Conservation (phyloP, 345 rosid species). For the Lagerstroemia speciosa region DNA sequence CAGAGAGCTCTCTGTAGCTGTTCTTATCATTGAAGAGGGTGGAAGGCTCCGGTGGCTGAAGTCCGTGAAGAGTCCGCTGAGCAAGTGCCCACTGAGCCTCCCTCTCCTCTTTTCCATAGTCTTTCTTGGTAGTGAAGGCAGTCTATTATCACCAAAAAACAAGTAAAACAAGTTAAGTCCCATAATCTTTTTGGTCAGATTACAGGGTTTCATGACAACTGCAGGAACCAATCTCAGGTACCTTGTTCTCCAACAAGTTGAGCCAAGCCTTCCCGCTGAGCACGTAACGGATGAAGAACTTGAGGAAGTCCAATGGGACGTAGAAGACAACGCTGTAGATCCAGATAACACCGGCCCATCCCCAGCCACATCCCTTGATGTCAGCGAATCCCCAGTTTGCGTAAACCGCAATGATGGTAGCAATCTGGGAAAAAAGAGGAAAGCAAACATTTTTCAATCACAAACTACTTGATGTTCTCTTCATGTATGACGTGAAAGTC, state of each 20-base stretch:
- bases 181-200: neutral
- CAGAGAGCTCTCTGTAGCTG: slow-evolving; percentile 27
- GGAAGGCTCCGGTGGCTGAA: slow-evolving; percentile 24
- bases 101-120: slow-evolving; percentile 30
- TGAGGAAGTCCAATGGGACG: slow-evolving; percentile 26
- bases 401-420: slow-evolving; percentile 40
- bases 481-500: neutral
- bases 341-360: slow-evolving; percentile 41
- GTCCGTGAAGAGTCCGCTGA: slow-evolving; percentile 32
- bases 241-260: slow-evolving; percentile 26
- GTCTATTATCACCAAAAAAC: slow-evolving; percentile 15
- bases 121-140: slow-evolving; percentile 38
- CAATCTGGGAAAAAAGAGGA: slow-evolving; percentile 17
- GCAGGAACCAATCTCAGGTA: slow-evolving; percentile 1
- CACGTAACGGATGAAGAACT: slow-evolving; percentile 25
- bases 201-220: neutral
- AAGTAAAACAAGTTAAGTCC: neutral
- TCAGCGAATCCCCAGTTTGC: slow-evolving; percentile 39
- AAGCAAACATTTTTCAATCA: neutral
- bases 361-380: slow-evolving; percentile 41
- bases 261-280: slow-evolving; percentile 30
- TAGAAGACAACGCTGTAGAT: slow-evolving; percentile 23
- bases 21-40: slow-evolving; percentile 17
- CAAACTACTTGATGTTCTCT: neutral
- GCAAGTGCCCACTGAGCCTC: slow-evolving; percentile 41